Conservation (phyloP, 768 basidiomycete genomes). For the Kwoniella sp. region DNA sequence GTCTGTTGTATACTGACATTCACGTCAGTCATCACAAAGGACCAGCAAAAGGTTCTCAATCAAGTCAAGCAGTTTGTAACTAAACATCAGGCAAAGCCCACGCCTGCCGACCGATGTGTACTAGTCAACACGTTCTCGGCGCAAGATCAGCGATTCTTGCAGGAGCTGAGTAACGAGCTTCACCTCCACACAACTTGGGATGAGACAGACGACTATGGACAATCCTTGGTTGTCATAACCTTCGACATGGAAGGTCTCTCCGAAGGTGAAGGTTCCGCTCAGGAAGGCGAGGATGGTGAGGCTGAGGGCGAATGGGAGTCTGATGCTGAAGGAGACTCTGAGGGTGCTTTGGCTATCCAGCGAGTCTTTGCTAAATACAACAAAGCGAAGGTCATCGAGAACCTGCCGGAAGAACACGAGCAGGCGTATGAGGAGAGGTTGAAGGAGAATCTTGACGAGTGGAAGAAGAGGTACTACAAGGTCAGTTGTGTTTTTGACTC, state of each 20-base stretch:
- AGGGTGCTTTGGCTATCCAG: conserved; percentile 70
- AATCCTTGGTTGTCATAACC: conserved; percentile 54
- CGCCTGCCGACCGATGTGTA: conserved; percentile 59
- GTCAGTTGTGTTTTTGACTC: conserved; percentile 59
- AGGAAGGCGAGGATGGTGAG: conserved; percentile 35
- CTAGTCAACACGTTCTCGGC: conserved; percentile 80
- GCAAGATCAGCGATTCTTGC: conserved; percentile 77
- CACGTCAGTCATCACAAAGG: conserved; percentile 67
- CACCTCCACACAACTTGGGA: conserved; percentile 86
- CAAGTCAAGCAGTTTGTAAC: conserved; percentile 73
- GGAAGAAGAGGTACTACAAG: conserved; percentile 88
- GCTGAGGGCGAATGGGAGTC: conserved; percentile 56
- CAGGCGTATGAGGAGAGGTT: conserved; percentile 71
- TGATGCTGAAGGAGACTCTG: conserved; percentile 61
- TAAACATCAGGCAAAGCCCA: conserved; percentile 48
- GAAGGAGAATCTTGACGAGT: conserved; percentile 82
- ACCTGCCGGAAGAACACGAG: conserved; percentile 69
- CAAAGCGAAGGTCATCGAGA: conserved; percentile 74
- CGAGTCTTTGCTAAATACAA: conserved; percentile 85
- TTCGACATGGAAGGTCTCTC: conserved; percentile 53
- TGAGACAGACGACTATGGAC: conserved; percentile 75
- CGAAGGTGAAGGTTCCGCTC: conserved; percentile 35
- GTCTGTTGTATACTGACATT: not conserved
- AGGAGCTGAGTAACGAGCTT: conserved; percentile 71
- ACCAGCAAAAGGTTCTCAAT: conserved; percentile 77